These are phyloP conservation scores for Puccinia triticina DNA, from an alignment of 1,284 basidiomycete species.

Conservation along the genomic window DNA sequence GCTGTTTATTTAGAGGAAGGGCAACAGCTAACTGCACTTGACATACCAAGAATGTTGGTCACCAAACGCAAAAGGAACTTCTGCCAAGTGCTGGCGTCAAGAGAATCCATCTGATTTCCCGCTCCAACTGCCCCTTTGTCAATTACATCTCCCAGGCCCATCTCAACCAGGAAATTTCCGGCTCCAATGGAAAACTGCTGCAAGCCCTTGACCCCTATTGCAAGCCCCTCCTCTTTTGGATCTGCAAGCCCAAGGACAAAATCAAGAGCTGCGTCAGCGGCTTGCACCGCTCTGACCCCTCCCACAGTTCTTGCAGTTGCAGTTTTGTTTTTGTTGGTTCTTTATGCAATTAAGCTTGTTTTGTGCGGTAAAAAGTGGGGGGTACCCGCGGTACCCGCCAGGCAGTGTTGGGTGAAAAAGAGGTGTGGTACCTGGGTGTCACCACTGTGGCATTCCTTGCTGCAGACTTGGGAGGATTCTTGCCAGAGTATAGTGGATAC, in stretches of 20 bases:
- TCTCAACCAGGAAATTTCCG: constrained; percentile 70
- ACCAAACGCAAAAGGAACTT: too few relatives aligned
- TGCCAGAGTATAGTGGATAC: too few relatives aligned
- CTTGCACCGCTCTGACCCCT: constrained; percentile 67
- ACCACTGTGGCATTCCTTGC: too few relatives aligned
- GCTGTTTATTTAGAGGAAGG: not conserved
- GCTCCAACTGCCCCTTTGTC: constrained; percentile 90
- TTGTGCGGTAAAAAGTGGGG: too few relatives aligned
- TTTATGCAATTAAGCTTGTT: too few relatives aligned
- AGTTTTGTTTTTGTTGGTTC: too few relatives aligned
- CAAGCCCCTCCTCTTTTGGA: constrained; percentile 80
- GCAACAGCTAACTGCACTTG: not conserved
- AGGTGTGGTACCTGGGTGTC: too few relatives aligned
- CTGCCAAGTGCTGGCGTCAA: constrained; percentile 72
- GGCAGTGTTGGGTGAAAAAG: too few relatives aligned
- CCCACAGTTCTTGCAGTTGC: too few relatives aligned
- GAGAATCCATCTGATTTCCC: constrained; percentile 87
- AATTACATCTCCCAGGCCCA: constrained; percentile 74
- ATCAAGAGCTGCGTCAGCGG: constrained; percentile 82
- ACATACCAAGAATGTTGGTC: not conserved
- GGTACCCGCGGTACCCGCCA: too few relatives aligned
- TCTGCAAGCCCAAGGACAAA: constrained; percentile 81
- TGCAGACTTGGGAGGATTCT: too few relatives aligned
- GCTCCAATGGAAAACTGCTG: constrained; percentile 72
- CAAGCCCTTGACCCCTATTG: constrained; percentile 73